Evolutionary conservation across 495 filamentous ascomycete species (phyloP), one percentile per base, ranked within the genome.

Genomic region (Hyaloscypha bicolor): DNA sequence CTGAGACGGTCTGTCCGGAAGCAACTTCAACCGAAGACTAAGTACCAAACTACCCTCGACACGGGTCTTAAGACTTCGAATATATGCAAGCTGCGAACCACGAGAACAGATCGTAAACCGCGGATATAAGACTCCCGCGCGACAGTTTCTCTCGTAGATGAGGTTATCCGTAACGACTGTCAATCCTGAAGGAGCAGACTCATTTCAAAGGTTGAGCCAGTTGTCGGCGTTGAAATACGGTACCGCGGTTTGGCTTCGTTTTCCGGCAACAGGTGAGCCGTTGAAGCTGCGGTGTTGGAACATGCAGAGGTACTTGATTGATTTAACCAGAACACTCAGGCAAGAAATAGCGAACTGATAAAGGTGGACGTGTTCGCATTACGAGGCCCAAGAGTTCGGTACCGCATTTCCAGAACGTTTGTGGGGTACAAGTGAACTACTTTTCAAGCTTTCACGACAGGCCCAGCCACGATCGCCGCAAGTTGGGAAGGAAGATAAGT

Each of bases 371-470:
- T 14, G 42, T 48, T 48, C 42, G 42, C 42, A 19, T 19, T 14
- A 1, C 11, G 16, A 48, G 16, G 42, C 16, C 42, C 9, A 48
- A 16, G 42, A 16, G 42, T 48, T 37, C 42, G 42, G 42, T 14
- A 48, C 42, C 42, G 16, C 42, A 48, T 48, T 48, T 48, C 6
- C 42, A 19, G 16, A 19, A 19, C 42, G 42, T 48, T 55, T 56
- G 8, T 56, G 53, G 53, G 53, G 30, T 9, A 16, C 53, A 2
- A 31, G 22, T 56, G 53, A 56, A 56, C 53, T n/a, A 56, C 53
- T 29, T 56, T n/a, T 29, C 53, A 56, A 56, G n/a, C 53, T 56
- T 56, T 56, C 29, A 19, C 6, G 53, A 56, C 53, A 56, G 25
- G 53, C 53, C 29, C 21, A 25, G 51, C 53, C 16, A 56, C 21